Percentiles rank a stretch among this genome's conserved stretches.
These are phyloP conservation scores for Cercospora sesami DNA, from an alignment of 2,329 filamentous ascomycete species.

Conservation along the genomic window DNA sequence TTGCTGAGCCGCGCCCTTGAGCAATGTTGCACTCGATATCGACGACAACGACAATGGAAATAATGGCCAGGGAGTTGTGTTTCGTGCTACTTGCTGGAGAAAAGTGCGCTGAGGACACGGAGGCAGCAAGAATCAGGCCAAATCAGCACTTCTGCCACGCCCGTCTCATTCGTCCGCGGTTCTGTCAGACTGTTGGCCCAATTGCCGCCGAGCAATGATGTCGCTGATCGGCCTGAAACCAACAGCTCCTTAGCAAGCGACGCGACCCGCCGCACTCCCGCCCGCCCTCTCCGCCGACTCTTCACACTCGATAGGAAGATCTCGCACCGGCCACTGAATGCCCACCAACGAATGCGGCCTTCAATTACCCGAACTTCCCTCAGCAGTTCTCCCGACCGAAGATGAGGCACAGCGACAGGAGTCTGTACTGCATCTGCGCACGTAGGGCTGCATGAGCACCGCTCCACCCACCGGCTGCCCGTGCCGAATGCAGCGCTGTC, in stretches of 20 bases:
- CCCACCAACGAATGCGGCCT: neutral
- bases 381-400: neutral
- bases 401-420: neutral
- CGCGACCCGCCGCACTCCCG: neutral
- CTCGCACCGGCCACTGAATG: neutral
- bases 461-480: neutral
- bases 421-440: neutral
- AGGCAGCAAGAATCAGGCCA: neutral
- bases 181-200: neutral
- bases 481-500: neutral
- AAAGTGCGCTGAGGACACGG: neutral
- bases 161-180: neutral
- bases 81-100: neutral
- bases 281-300: neutral
- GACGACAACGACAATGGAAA: neutral
- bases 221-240: neutral
- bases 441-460: slow-evolving; percentile 1
- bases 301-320: neutral
- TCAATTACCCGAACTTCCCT: neutral
- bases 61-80: neutral
- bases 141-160: neutral
- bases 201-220: neutral
- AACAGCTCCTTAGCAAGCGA: neutral
- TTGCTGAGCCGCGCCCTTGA: neutral
- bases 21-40: neutral